These are phyloP conservation scores for Somion occarium DNA, from an alignment of 1,284 basidiomycete species.

Conservation along the genomic window DNA sequence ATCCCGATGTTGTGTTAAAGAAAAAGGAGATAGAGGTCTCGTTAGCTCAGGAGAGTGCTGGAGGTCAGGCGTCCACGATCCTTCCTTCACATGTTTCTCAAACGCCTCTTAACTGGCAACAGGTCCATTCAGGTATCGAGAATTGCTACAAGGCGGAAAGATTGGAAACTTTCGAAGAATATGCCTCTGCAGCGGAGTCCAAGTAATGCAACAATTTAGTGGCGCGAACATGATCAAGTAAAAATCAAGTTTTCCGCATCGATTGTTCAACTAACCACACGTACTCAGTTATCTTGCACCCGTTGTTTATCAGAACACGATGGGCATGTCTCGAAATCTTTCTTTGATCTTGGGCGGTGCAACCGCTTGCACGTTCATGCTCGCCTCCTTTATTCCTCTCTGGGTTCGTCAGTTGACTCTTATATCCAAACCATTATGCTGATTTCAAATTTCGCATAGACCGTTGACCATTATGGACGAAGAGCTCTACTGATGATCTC, in stretches of 20 bases:
- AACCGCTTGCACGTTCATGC: conserved; percentile 37
- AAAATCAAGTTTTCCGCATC: neutral
- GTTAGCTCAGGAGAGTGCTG: conserved; percentile 35
- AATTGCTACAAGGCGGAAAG: conserved; percentile 35
- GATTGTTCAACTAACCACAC: neutral
- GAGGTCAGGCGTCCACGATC: conserved; percentile 30
- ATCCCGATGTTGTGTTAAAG: conserved; percentile 32
- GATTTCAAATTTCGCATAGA: conserved; percentile 21
- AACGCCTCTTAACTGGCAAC: neutral
- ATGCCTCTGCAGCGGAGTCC: conserved; percentile 34
- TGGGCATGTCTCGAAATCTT: conserved; percentile 38
- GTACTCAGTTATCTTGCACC: conserved; percentile 33
- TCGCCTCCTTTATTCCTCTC: conserved; percentile 40
- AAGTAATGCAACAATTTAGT: conserved; percentile 41
- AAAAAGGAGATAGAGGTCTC: conserved; percentile 35
- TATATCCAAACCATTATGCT: neutral
- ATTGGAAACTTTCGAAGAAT: conserved; percentile 38
- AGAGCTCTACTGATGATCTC: conserved; percentile 36
- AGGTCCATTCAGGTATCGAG: conserved; percentile 34
- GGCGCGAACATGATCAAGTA: conserved; percentile 32
- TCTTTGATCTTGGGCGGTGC: conserved; percentile 37
- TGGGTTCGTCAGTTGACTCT: conserved; percentile 27
- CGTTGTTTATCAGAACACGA: conserved; percentile 39
- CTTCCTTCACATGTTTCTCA: conserved; percentile 8
- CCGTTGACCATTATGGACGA: conserved; percentile 36